Base-by-base conservation (phyloP, 805 yeast species). In the Metschnikowia borealis region DNA sequence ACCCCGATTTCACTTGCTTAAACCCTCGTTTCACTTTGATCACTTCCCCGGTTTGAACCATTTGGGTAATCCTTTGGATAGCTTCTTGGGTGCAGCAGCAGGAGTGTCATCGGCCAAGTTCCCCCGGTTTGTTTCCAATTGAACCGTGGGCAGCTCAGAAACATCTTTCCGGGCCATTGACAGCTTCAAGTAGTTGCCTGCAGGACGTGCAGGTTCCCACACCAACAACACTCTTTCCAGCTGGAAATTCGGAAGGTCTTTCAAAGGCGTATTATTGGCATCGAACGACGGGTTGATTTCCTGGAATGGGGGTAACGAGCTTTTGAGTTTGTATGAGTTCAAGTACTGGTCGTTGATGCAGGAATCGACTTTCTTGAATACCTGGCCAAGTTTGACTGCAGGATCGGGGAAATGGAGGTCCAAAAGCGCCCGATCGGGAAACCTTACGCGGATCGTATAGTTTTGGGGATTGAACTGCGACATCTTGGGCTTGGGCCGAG, bases 221-320 rank as follows among this genome's bases (percentile, higher is more conserved):
- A 73, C 66, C 33, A 73, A 58, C 10, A 64, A 53, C 6, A 68
- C 58, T 48, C 65, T 62, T 47, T 68, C 73, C 38, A 51, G 57
- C 42, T 56, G 62, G 42, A 73, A 71, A 6, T 63, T 66, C 3
- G 66, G 66, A 20, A 67, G 59, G 11, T 67, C 65, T 7, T 55
- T 51, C 29, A 73, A 56, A 10, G 52, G 45, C 11, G 50, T 44
- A 47, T 61, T 63, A 55, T 73, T 73, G 29, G 51, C 55, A 1
- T 39, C 54, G 51, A 71, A 71, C 5, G 66, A 60, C 38, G 65
- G 47, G 23, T 52, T 58, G 26, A 71, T 53, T 26, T 54, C 62
- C 10, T 59, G 55, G 47, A 73, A 73, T 2, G 78, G 77, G 3
- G 78, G 78, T 49, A 59, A 64, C 14, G 75, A 69, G 36, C 62